Evolutionary conservation across 352 stramenopile genomes (phyloP), one percentile per base, ranked within the genome.

Genomic region (Globisporangium rhizosaccharum): DNA sequence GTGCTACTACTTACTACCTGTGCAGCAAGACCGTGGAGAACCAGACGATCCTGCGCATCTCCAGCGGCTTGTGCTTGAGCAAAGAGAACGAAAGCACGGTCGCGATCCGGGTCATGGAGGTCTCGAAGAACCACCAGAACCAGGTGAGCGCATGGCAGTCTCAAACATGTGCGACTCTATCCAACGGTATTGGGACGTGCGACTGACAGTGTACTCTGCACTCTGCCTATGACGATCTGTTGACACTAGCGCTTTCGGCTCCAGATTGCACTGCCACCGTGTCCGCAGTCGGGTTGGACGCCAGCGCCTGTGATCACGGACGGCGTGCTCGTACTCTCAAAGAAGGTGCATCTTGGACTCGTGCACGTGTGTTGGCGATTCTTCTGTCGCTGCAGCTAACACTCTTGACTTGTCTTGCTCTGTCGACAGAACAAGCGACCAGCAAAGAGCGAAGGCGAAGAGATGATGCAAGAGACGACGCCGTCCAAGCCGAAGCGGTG

Each of bases 41-140:
- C 54, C 82, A 92, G 53, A 79, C 77, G 62, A 80, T 92, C 44
- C 50, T 90, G 51, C 78, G 80, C 37, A 72, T 88, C 41, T 73
- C 71, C 30, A 71, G 75, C 2, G 82, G 79, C 0, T 68, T 89
- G 33, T 92, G 77, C 57, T 70, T 92, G 5, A 76, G 80, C 66
- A 79, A 75, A 52, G 60, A 79, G 36, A 64, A 78, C 49, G 53
- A 72, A 25, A 92, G 76, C 57, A 65, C 64, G 9, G 49, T 92
- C 12, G 72, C 67, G 44, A 63, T 92, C 33, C 82, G 82, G 18
- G 90, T 92, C 59, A 84, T 84, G 56, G 78, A 92, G 49, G 82
- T 92, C 6, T 92, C 82, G 39, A 92, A 92, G 67, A 92, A 92
- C 63, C 79, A 92, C 49, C 70, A 88, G 56, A 92, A 92, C 67